phyloP scores from a whole-genome alignment of 257 asterid species.

The Scutellaria baicalensis region DNA sequence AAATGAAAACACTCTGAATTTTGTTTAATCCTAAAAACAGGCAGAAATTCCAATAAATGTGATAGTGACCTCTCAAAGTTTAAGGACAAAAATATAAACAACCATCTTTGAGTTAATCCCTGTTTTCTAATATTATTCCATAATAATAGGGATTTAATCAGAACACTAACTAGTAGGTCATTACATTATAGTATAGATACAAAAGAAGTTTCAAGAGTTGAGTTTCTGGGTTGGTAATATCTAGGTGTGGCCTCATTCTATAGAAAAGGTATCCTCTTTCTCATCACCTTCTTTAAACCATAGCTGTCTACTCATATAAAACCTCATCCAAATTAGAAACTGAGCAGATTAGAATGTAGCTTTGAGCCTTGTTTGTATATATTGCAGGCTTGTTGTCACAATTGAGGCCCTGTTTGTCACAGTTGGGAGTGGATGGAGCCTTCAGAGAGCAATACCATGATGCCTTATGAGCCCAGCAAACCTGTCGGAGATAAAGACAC shows the following conservation, averaged over 20 bases:
- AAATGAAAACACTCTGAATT: not conserved
- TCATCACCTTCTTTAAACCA: slow-evolving; percentile 7
- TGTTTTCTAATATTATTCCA: not conserved
- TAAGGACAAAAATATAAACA: no score
- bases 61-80: no score
- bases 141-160: not conserved
- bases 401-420: not conserved
- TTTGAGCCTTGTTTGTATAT: not conserved
- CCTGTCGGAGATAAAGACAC: slow-evolving; percentile 1
- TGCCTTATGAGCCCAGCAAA: not conserved
- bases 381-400: not conserved
- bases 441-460: not conserved
- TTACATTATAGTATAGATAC: not conserved
- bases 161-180: not conserved
- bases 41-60: not conserved
- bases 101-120: not conserved
- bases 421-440: slow-evolving; percentile 15
- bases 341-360: not conserved
- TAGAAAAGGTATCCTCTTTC: slow-evolving; percentile 5
- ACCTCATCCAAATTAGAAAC: not conserved
- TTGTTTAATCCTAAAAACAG: not conserved
- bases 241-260: slow-evolving; percentile 22
- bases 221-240: slow-evolving; percentile 16
- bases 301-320: slow-evolving; percentile 2
- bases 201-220: not conserved